phyloP scores from a whole-genome alignment of 192 early-diverging fungal genomes.

The Funneliformis mosseae region DNA sequence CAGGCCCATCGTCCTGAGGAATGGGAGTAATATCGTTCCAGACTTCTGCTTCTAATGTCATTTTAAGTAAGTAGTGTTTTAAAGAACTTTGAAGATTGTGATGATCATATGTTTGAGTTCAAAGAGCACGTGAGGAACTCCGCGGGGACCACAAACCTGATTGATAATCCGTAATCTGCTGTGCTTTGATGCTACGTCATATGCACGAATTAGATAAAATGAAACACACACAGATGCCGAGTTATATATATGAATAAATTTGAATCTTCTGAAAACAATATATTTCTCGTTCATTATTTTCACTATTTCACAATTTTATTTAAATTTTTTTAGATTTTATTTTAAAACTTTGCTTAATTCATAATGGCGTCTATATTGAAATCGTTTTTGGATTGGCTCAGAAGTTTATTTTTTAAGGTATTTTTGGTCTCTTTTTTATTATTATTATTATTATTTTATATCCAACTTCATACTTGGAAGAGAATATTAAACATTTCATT shows the following conservation, averaged over 20 bases:
- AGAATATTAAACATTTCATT: not conserved
- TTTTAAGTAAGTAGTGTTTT: not conserved
- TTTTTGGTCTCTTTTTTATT: no score
- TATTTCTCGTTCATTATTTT: not conserved
- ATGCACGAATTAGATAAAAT: no score
- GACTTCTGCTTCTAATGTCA: not conserved
- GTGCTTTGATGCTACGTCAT: no score
- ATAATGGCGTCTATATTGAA: constrained; percentile 60
- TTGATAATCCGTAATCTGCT: no score
- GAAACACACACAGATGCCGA: no score
- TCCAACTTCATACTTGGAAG: not conserved
- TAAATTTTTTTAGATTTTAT: not conserved
- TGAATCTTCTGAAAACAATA: not conserved
- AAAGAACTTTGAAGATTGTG: not conserved
- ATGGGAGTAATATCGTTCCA: constrained; percentile 67
- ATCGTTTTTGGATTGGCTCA: constrained; percentile 71
- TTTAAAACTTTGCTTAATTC: not conserved
- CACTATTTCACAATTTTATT: not conserved
- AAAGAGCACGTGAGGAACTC: not conserved
- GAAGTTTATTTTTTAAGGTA: constrained; percentile 81
- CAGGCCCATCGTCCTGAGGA: constrained; percentile 78
- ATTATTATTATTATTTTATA: not conserved
- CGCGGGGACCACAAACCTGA: not conserved
- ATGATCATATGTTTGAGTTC: no score
- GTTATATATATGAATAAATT: no score